A percentile compares a stretch with the other conserved stretches of the same genome.
These are phyloP conservation scores for Sergeia podlipaevii DNA, from an alignment of 208 protist species.

Conservation along the genomic window DNA sequence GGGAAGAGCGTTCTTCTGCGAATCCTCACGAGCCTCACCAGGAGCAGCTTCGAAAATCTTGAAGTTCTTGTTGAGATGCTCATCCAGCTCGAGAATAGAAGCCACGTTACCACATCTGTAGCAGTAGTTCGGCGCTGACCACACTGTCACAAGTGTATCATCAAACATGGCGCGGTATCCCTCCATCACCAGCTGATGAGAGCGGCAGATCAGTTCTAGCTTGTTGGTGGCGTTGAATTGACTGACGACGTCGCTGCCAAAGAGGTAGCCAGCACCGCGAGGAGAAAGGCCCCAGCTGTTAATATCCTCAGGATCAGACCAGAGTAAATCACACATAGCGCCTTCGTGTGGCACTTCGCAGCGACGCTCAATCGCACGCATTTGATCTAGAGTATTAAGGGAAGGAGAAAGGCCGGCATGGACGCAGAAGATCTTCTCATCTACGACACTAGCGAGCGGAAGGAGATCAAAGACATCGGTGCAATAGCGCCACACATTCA, in stretches of 20 bases:
- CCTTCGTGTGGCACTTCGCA: conserved; percentile 98
- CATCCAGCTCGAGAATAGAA: conserved; percentile 97
- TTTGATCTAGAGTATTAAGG: conserved; percentile 96
- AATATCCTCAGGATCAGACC: conserved; percentile 96
- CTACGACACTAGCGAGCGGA: conserved; percentile 97
- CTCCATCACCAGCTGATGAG: conserved; percentile 97
- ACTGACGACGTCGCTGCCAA: conserved; percentile 97
- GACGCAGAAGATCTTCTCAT: conserved; percentile 98
- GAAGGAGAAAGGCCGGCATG: conserved; percentile 99
- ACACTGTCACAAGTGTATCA: conserved; percentile 94
- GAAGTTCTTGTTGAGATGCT: conserved; percentile 97
- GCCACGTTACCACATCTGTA: conserved; percentile 98
- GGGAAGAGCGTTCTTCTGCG: conserved; percentile 59
- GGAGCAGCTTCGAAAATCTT: conserved; percentile 99
- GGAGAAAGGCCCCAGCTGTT: conserved; percentile 97
- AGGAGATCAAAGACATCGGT: conserved; percentile 99
- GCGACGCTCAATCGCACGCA: conserved; percentile 95
- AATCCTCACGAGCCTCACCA: conserved; percentile 82
- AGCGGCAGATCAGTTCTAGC: conserved; percentile 93
- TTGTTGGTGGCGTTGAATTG: conserved; percentile 94
- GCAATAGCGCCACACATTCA: conserved; percentile 99
- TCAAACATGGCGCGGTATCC: conserved; percentile 95
- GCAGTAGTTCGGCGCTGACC: conserved; percentile 97
- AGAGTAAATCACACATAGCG: conserved; percentile 98
- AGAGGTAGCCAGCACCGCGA: conserved; percentile 99